phyloP scores from a whole-genome alignment of 2,329 filamentous ascomycete species.

The Chaetomiaceae sp. region DNA sequence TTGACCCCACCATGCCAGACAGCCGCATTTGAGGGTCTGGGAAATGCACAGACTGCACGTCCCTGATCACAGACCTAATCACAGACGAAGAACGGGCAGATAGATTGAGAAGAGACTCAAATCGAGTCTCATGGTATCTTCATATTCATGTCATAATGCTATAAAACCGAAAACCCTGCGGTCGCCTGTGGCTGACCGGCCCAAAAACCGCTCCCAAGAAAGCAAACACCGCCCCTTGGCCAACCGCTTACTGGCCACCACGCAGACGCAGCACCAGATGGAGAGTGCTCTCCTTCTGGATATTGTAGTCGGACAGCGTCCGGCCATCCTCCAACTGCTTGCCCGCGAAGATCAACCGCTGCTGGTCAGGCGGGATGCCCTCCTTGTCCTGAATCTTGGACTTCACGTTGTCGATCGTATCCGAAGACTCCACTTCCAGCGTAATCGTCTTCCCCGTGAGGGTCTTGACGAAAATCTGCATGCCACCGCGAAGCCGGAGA shows the following conservation, averaged over 20 bases:
- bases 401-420: slow-evolving; percentile 94
- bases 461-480: slow-evolving; percentile 86
- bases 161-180: background rate
- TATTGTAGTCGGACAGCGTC: slow-evolving; percentile 38
- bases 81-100: too few relatives aligned
- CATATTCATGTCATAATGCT: slow-evolving; percentile 9
- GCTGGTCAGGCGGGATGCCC: slow-evolving; percentile 90
- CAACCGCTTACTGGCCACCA: slow-evolving; percentile 50
- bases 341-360: slow-evolving; percentile 48
- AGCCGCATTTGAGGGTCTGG: too few relatives aligned
- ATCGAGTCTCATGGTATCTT: slow-evolving; percentile 9
- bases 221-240: background rate
- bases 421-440: slow-evolving; percentile 79
- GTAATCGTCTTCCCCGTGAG: slow-evolving; percentile 93
- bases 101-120: background rate
- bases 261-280: slow-evolving; percentile 67
- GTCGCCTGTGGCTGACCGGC: slow-evolving; percentile 11
- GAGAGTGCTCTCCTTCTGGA: slow-evolving; percentile 72
- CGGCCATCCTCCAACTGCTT: slow-evolving; percentile 28
- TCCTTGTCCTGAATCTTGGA: slow-evolving; percentile 90
- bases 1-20: too few relatives aligned
- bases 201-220: slow-evolving; percentile 20
- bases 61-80: too few relatives aligned
- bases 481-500: slow-evolving; percentile 78
- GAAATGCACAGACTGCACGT: too few relatives aligned